These are phyloP conservation scores for Ceriops decandra DNA, from an alignment of 345 rosid genomes.

Conservation along the genomic window DNA sequence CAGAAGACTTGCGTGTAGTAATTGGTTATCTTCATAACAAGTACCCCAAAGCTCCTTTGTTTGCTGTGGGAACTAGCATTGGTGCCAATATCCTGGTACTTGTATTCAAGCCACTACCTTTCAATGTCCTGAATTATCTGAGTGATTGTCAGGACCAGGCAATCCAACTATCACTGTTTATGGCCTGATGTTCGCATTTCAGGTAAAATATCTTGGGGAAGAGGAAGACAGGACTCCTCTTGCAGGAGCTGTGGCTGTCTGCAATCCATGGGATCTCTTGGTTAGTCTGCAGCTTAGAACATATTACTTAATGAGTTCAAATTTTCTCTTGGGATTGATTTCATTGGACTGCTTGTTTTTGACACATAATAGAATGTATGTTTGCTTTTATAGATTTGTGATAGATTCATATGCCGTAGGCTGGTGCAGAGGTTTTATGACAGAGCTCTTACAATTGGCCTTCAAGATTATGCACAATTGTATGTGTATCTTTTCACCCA, in stretches of 20 bases:
- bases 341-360: background rate
- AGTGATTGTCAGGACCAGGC: too few relatives aligned
- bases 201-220: slow-evolving; percentile 98
- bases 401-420: slow-evolving; percentile 69
- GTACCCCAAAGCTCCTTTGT: slow-evolving; percentile 80
- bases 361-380: background rate
- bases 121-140: background rate
- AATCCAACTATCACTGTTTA: background rate
- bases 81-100: slow-evolving; percentile 86
- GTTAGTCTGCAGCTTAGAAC: slow-evolving; percentile 36
- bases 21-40: slow-evolving; percentile 51
- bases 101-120: background rate
- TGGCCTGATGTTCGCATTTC: background rate
- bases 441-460: slow-evolving; percentile 83
- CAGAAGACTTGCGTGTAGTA: slow-evolving; percentile 65
- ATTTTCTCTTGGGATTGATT: too few relatives aligned
- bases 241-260: slow-evolving; percentile 78
- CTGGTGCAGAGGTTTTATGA: slow-evolving; percentile 71
- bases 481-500: slow-evolving; percentile 35
- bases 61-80: slow-evolving; percentile 86
- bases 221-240: slow-evolving; percentile 63
- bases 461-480: slow-evolving; percentile 87
- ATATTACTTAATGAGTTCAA: too few relatives aligned
- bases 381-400: slow-evolving; percentile 63
- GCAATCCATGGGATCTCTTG: slow-evolving; percentile 96